These are phyloP conservation scores for Coelastrella sp. DNA, from an alignment of 139 green algal species.

Conservation along the genomic window DNA sequence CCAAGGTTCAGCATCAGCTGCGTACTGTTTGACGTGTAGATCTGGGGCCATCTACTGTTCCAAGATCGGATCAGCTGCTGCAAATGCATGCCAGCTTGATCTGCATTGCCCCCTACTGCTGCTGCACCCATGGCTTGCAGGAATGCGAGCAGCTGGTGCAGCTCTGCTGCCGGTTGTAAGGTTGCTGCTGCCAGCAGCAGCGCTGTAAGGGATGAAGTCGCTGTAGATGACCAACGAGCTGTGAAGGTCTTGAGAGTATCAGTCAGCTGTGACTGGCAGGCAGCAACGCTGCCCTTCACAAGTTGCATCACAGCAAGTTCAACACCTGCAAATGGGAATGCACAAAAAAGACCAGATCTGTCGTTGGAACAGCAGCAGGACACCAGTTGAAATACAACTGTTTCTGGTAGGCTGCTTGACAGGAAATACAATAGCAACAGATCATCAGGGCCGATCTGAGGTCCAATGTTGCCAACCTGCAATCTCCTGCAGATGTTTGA, in stretches of 20 bases:
- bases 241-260: conserved; percentile 8
- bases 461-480: background rate
- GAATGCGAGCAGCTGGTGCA: conserved; percentile 5
- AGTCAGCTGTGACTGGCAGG: conserved; percentile 1
- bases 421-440: background rate
- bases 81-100: background rate
- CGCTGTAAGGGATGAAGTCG: conserved; percentile 15
- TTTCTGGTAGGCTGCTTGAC: background rate
- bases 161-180: conserved; percentile 28
- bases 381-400: background rate
- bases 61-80: conserved; percentile 10
- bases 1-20: background rate
- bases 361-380: too few species aligned
- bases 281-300: background rate
- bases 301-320: conserved; percentile 28
- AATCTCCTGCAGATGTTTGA: conserved; percentile 25
- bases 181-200: conserved; percentile 21
- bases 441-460: too few species aligned
- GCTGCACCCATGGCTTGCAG: background rate
- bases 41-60: background rate
- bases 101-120: background rate
- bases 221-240: conserved; percentile 5
- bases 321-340: background rate
- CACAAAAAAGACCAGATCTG: background rate
- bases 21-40: background rate